These are phyloP conservation scores for Stachybotrys chartarum DNA, from an alignment of 2,329 filamentous ascomycete species.

Conservation along the genomic window DNA sequence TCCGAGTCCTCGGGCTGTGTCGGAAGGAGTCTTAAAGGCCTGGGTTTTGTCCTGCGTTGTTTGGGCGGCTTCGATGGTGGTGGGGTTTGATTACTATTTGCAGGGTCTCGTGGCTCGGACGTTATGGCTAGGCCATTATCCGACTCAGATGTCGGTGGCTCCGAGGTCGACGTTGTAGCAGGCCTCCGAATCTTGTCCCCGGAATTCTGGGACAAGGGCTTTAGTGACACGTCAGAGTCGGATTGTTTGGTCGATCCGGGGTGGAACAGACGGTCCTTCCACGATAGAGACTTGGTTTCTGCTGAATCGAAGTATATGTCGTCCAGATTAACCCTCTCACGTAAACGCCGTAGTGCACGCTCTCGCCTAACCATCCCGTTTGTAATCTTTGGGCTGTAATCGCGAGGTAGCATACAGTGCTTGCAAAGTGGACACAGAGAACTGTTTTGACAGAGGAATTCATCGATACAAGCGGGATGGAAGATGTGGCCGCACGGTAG, in stretches of 20 bases:
- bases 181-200: not conserved
- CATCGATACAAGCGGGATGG: slow-evolving; percentile 85
- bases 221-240: slow-evolving; percentile 16
- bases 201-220: slow-evolving; percentile 9
- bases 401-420: slow-evolving; percentile 64
- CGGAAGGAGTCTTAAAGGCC: slow-evolving; percentile 23
- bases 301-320: slow-evolving; percentile 23
- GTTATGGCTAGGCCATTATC: not conserved
- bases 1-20: slow-evolving; percentile 29
- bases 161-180: not conserved
- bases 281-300: slow-evolving; percentile 26
- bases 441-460: slow-evolving; percentile 69
- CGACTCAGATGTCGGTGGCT: not conserved
- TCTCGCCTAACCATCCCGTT: slow-evolving; percentile 84
- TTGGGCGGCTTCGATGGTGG: slow-evolving; percentile 10
- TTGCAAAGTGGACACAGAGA: slow-evolving; percentile 92
- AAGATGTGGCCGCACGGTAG: slow-evolving; percentile 89
- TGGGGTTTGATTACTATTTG: slow-evolving; percentile 7
- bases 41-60: slow-evolving; percentile 20
- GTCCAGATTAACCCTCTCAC: slow-evolving; percentile 43
- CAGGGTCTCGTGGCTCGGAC: slow-evolving; percentile 7
- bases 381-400: slow-evolving; percentile 65
- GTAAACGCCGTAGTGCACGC: slow-evolving; percentile 55
- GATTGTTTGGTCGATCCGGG: slow-evolving; percentile 11
- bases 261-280: slow-evolving; percentile 27